These are phyloP conservation scores for Crithidia mellificae DNA, from an alignment of 208 protist species.

Conservation along the genomic window DNA sequence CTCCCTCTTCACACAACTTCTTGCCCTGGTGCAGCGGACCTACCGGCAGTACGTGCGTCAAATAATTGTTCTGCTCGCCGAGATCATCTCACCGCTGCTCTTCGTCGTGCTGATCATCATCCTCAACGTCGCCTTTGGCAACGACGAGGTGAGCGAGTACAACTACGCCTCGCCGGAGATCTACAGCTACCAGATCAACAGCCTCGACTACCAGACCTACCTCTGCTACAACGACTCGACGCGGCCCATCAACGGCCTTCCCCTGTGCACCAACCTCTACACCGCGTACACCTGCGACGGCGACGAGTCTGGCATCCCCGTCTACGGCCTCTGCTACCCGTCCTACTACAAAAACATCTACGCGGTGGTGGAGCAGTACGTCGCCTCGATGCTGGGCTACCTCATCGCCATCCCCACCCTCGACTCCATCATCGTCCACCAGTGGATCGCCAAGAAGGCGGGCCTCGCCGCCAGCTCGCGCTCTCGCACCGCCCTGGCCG, in stretches of 20 bases:
- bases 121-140: conserved; percentile 43
- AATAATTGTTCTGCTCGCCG: conserved; percentile 32
- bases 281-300: conserved; percentile 15
- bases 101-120: conserved; percentile 51
- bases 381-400: conserved; percentile 21
- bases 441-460: conserved; percentile 66
- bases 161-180: conserved; percentile 4
- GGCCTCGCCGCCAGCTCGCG: conserved; percentile 19
- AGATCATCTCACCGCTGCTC: conserved; percentile 51
- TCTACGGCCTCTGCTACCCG: conserved; percentile 45
- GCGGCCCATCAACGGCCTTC: conserved; percentile 33
- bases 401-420: conserved; percentile 41
- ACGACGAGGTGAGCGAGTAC: conserved; percentile 13
- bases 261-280: conserved; percentile 17
- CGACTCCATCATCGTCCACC: conserved; percentile 56
- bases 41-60: conserved; percentile 34
- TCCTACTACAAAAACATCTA: not conserved
- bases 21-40: conserved; percentile 45
- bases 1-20: conserved; percentile 25
- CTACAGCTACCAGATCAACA: conserved; percentile 21
- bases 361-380: conserved; percentile 32
- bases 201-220: conserved; percentile 27
- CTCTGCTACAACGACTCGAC: conserved; percentile 34
- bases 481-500: conserved; percentile 29
- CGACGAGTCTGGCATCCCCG: conserved; percentile 43